Evolutionary conservation across 768 basidiomycete genomes (phyloP).

Genomic region (Termitomyces sp.): DNA sequence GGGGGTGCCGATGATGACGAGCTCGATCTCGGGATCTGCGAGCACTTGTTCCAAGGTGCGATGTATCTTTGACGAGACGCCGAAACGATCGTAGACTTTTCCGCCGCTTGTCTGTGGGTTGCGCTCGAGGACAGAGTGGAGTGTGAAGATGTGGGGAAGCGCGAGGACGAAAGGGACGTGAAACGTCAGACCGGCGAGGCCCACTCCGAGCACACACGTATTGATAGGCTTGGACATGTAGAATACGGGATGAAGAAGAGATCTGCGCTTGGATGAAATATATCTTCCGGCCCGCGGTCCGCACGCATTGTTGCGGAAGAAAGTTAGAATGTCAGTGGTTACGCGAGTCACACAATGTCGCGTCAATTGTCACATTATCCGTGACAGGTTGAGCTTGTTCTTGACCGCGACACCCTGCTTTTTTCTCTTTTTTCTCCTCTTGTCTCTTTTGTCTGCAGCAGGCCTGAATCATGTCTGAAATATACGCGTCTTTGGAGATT

Average conservation of each 20-base stretch:
- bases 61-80: slow-evolving; percentile 52
- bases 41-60: slow-evolving; percentile 56
- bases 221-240: slow-evolving; percentile 46
- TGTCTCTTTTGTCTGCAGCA: background rate
- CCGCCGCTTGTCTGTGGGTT: slow-evolving; percentile 57
- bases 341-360: slow-evolving; percentile 1
- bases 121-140: slow-evolving; percentile 73
- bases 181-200: slow-evolving; percentile 73
- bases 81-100: slow-evolving; percentile 63
- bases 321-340: background rate
- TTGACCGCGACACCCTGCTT: slow-evolving; percentile 14
- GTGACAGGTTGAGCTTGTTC: slow-evolving; percentile 6
- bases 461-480: slow-evolving; percentile 41
- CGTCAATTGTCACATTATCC: background rate
- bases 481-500: slow-evolving; percentile 56
- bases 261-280: background rate
- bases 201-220: slow-evolving; percentile 72
- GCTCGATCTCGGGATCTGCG: slow-evolving; percentile 58
- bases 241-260: background rate
- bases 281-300: background rate
- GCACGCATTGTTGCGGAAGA: background rate
- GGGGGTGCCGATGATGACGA: slow-evolving; percentile 65
- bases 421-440: background rate
- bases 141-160: slow-evolving; percentile 61
- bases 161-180: slow-evolving; percentile 77